These are phyloP conservation scores for Cryptococcus hybrid DNA, from an alignment of 1,284 basidiomycete genomes.

Conservation along the genomic window DNA sequence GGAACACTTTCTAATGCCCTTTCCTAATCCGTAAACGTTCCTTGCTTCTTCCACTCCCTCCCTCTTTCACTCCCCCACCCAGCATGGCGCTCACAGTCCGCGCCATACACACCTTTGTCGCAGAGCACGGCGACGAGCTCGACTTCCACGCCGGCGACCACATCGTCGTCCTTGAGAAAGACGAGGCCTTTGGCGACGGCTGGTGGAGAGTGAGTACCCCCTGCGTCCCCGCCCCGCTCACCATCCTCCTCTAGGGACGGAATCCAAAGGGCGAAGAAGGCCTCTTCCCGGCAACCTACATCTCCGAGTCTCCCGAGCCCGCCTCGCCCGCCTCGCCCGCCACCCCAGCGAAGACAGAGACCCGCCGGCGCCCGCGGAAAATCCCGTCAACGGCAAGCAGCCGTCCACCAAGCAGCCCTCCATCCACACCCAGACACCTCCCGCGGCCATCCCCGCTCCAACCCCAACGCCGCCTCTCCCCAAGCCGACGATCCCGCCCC, in stretches of 20 bases:
- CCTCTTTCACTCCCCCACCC: not conserved
- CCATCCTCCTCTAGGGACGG: conserved; percentile 61
- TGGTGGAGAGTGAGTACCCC: conserved; percentile 87
- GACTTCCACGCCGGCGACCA: conserved; percentile 80
- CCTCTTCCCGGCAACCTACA: conserved; percentile 90
- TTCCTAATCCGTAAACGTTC: too few species aligned
- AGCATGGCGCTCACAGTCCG: conserved; percentile 30
- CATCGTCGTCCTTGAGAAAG: conserved; percentile 87
- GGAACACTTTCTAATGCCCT: too few species aligned
- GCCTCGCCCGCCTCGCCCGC: not conserved
- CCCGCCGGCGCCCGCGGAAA: conserved; percentile 5
- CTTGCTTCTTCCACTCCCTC: too few species aligned
- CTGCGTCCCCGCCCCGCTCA: too few species aligned
- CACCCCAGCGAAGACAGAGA: conserved; percentile 2
- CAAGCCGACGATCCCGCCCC: conserved; percentile 3
- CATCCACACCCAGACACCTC: too few species aligned
- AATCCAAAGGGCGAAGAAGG: conserved; percentile 79
- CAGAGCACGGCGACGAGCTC: conserved; percentile 94
- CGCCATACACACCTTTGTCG: conserved; percentile 60
- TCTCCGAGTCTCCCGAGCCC: conserved; percentile 55
- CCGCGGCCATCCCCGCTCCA: not conserved
- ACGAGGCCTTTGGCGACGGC: conserved; percentile 93
- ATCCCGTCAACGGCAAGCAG: not conserved
- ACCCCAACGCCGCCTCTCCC: not conserved
- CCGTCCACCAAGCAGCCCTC: not conserved